Base-by-base conservation (phyloP, 1,284 basidiomycete species). In the Trametes hirsuta region DNA sequence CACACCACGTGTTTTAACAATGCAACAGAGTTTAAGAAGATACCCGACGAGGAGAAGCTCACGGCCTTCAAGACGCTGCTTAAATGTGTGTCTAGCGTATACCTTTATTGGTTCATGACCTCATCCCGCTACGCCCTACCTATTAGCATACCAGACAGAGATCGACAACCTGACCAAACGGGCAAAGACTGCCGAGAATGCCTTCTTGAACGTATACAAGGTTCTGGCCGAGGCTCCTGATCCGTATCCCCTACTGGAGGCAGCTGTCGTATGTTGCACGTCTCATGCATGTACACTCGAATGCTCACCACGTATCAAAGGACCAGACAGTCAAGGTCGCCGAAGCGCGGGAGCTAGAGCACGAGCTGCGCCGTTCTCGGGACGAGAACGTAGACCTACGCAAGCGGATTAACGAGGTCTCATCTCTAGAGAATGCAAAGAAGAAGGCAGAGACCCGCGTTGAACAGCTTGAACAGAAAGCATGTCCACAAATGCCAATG, bases 91-190 rank as follows among this genome's bases (percentile, higher is more conserved):
- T n/a, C 30, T 55, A 6, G 18, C 18, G 11, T 15, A 8, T 40
- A 3, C 45, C 24, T 22, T 2, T 39, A 37, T 30, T 3, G 11
- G 40, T 25, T 6, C 34, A 4, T 12, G 22, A 0, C 18, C 4
- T 12, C 2, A 36, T 35, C 9, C 18, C 2, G 10, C 4, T 18
- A 12, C 14, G 12, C 35, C 21, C 4, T 9, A 2, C 14, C 5
- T 34, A 15, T 6, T 47, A 94, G 95, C 94, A 3, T 98, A 99
- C 78, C 97, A 99, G 76, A 83, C 89, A 6, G 97, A 98, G 77
- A 98, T 99, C 63, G 97, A 99, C 77, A 90, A 80, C 68, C 85
- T 99, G 61, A 98, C 95, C 0, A 93, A 94, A 66, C 88, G 97
- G 6, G 93, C 90, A 35, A 98, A 97, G 72, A 77, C 84, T 15